Conservation (phyloP, 371 early-diverging fungal species). For the Mortierella sp. region DNA sequence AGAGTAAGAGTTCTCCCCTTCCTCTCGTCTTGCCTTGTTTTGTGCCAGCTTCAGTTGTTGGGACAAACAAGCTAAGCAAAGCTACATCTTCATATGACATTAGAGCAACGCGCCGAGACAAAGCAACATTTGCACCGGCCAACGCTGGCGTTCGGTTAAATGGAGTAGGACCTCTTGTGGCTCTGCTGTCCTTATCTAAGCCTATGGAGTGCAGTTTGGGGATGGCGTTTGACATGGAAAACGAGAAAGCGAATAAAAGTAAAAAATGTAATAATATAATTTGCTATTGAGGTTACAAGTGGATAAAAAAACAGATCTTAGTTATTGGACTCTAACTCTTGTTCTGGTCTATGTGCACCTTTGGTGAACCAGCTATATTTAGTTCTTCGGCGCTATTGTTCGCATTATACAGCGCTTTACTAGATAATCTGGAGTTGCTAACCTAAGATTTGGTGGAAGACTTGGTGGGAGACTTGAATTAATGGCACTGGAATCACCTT, state of each 20-base stretch:
- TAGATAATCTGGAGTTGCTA: not conserved
- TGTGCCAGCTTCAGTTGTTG: too few species aligned
- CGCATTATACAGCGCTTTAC: not conserved
- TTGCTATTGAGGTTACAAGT: too few species aligned
- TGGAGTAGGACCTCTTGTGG: conserved; percentile 97
- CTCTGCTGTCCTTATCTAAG: conserved; percentile 68
- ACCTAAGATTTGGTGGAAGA: not conserved
- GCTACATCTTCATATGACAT: not conserved
- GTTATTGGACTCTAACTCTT: too few species aligned
- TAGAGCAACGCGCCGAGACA: conserved; percentile 16
- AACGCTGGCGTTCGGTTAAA: conserved; percentile 99
- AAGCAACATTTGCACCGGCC: conserved; percentile 57
- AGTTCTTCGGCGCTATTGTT: not conserved
- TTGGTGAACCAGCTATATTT: not conserved
- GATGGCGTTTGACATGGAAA: not conserved
- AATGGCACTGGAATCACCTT: not conserved
- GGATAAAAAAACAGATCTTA: too few species aligned
- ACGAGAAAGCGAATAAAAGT: too few species aligned
- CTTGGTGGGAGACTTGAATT: not conserved
- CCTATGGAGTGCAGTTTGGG: not conserved
- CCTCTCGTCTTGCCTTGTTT: too few species aligned
- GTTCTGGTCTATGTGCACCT: not conserved
- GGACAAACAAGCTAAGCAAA: too few species aligned
- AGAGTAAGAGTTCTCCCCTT: too few species aligned
- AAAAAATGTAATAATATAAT: too few species aligned